Evolutionary conservation across 2,329 filamentous ascomycete genomes (phyloP), one percentile per base, ranked within the genome.

Genomic region (Pestalotiopsis sp.): DNA sequence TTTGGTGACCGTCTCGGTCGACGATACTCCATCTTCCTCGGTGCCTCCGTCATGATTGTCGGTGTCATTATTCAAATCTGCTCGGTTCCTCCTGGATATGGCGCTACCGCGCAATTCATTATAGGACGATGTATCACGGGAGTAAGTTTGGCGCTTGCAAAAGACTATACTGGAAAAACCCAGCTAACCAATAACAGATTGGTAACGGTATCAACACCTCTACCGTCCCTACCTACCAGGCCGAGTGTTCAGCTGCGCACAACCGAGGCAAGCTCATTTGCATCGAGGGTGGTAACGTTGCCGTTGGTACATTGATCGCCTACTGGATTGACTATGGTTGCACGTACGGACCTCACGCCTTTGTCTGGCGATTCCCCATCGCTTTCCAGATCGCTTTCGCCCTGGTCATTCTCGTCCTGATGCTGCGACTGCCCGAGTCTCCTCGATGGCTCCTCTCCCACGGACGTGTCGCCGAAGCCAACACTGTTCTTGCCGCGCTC

Each of bases 241-340:
- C 78, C 40, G 78, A 74, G 20, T 85, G 78, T 66, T 75, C 74
- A 69, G 74, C 76, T 20, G 84, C 87, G 0, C 85, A 84, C 72
- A 89, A 89, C 76, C 84, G 88, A 71, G 89, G 89, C 71, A 83
- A 89, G 41, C 78, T 90, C 66, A 90, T 90, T 72, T 89, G 87
- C 76, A 88, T 90, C 62, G 87, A 82, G 67, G 81, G 81, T 31
- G 81, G 80, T 4, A 79, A 80, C 67, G 81, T 83, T 40, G 81
- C 81, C 36, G 81, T 82, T 56, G 81, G 81, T 59, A 82, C 80
- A 13, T 75, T 83, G 73, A 81, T 83, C 49, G 80, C 80, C 4
- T 81, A 82, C 71, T 83, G 81, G 81, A 78, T 82, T 60, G 81
- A 83, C 69, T 83, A 81, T 38, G 82, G 81, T 23, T 77, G 76